phyloP scores from a whole-genome alignment of 768 basidiomycete species.

The Cubamyces sp. region DNA sequence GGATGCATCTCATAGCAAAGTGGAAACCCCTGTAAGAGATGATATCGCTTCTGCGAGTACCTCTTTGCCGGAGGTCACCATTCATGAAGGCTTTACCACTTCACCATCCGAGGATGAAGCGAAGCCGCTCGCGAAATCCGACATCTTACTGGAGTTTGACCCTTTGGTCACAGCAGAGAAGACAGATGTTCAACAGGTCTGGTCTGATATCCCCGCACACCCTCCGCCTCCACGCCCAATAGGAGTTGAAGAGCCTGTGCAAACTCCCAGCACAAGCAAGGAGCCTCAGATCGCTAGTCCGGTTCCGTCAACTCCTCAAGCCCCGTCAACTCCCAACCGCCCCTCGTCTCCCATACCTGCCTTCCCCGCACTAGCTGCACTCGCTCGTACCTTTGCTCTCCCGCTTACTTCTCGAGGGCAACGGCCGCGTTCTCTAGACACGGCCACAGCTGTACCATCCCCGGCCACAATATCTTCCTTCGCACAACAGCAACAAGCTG shows the following conservation, averaged over 20 bases:
- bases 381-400: constrained; percentile 68
- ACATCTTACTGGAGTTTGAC: constrained; percentile 67
- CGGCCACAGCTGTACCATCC: constrained; percentile 59
- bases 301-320: constrained; percentile 28
- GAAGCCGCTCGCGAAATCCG: constrained; percentile 30
- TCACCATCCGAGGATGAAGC: constrained; percentile 12
- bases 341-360: constrained; percentile 45
- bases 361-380: constrained; percentile 66
- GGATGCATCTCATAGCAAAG: background rate
- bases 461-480: constrained; percentile 60
- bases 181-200: constrained; percentile 62
- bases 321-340: constrained; percentile 38
- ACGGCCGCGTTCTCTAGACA: constrained; percentile 63
- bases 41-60: constrained; percentile 34
- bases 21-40: background rate
- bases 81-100: constrained; percentile 43
- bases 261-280: background rate
- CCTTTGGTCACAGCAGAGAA: constrained; percentile 63
- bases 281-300: background rate
- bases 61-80: constrained; percentile 44
- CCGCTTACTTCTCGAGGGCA: constrained; percentile 44
- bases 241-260: background rate
- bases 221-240: constrained; percentile 46
- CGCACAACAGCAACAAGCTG: constrained; percentile 48
- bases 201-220: constrained; percentile 65